phyloP scores from a whole-genome alignment of 768 basidiomycete genomes.

The Collybia sp. region DNA sequence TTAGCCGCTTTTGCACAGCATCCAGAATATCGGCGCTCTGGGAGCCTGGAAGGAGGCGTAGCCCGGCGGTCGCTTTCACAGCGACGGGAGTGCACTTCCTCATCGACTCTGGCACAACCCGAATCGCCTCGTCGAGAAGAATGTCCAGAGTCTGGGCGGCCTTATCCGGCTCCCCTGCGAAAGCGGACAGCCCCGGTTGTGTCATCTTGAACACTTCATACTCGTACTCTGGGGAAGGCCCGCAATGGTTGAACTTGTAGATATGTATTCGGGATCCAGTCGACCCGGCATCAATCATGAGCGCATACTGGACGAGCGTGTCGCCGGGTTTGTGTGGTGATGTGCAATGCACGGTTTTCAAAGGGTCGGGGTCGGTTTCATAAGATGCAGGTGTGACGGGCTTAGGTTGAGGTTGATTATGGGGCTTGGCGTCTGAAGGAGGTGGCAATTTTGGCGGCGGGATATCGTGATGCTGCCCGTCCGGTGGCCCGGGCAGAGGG shows the following conservation, averaged over 20 bases:
- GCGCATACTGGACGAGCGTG: slow-evolving; percentile 81
- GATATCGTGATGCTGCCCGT: background rate
- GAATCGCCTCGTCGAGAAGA: slow-evolving; percentile 75
- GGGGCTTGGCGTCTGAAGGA: slow-evolving; percentile 5
- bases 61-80: slow-evolving; percentile 89
- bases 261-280: slow-evolving; percentile 97
- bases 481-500: no score
- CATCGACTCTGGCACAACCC: slow-evolving; percentile 67
- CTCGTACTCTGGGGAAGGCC: slow-evolving; percentile 70
- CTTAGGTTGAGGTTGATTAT: slow-evolving; percentile 5
- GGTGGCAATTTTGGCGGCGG: no score
- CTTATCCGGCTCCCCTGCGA: slow-evolving; percentile 47
- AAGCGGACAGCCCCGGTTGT: slow-evolving; percentile 75
- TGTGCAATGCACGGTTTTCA: slow-evolving; percentile 70
- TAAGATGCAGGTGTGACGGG: slow-evolving; percentile 45
- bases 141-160: slow-evolving; percentile 80
- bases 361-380: slow-evolving; percentile 70
- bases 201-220: slow-evolving; percentile 89
- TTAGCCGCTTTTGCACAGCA: slow-evolving; percentile 62
- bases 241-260: slow-evolving; percentile 97
- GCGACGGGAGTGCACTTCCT: slow-evolving; percentile 81
- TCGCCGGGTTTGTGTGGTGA: slow-evolving; percentile 40
- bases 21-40: slow-evolving; percentile 69
- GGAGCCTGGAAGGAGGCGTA: slow-evolving; percentile 61
- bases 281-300: slow-evolving; percentile 98